These are phyloP conservation scores for Amesomyces nigricolor DNA, from an alignment of 2,329 filamentous ascomycete species.

Conservation along the genomic window DNA sequence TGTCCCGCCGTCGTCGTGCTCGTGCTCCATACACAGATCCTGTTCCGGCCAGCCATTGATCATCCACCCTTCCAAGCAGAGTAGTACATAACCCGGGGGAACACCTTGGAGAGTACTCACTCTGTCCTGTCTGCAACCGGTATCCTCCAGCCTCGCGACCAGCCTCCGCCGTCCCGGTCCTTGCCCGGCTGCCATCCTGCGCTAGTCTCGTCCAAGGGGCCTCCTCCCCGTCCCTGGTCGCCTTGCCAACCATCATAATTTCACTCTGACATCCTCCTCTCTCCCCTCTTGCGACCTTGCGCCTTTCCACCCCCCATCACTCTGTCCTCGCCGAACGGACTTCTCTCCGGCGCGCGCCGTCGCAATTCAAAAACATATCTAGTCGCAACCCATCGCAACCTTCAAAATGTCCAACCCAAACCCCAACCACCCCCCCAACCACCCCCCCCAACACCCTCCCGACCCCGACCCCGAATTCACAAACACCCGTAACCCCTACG, in stretches of 20 bases:
- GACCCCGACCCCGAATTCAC: conserved; percentile 11
- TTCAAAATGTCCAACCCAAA: too few species aligned
- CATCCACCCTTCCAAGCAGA: not conserved
- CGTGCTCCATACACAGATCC: too few species aligned
- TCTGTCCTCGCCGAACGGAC: too few species aligned
- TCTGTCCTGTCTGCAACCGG: not conserved
- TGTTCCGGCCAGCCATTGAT: not conserved
- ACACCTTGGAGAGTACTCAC: too few species aligned
- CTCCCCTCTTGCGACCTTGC: not conserved
- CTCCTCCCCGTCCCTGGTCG: not conserved
- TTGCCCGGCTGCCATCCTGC: not conserved
- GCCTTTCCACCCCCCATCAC: not conserved
- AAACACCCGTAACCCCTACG: conserved; percentile 44
- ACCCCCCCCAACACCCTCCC: conserved; percentile 3
- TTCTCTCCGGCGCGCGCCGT: not conserved
- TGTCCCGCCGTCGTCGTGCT: not conserved
- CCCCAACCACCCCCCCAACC: not conserved
- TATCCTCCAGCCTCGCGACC: not conserved
- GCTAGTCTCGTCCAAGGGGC: conserved; percentile 3
- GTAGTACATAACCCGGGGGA: too few species aligned
- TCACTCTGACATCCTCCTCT: not conserved
- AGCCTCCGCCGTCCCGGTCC: not conserved
- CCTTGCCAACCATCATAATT: not conserved
- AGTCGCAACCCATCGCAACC: too few species aligned
- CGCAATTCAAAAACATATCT: not conserved